Evolutionary conservation across 2,329 filamentous ascomycete species (phyloP), one percentile per base, ranked within the genome.

Genomic region (Dactylellina parvicollis): DNA sequence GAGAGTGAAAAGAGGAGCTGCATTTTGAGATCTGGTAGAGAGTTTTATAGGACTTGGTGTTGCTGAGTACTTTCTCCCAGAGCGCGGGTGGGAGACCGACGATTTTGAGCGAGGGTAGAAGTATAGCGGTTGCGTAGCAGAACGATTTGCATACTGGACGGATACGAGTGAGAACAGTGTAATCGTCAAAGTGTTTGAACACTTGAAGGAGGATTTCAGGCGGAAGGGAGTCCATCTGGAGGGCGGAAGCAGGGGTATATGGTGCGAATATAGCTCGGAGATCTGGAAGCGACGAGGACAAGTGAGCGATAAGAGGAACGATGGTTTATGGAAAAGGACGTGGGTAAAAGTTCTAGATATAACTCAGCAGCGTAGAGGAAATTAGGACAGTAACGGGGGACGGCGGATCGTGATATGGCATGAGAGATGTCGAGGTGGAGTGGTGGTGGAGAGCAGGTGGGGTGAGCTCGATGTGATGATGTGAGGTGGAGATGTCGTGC

Each of bases 171-270:
- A 73, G 28, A 22, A 73, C 28, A 14, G 55, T 61, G 22, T 66
- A 66, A 14, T 49, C 14, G 12, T 73, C 69, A 36, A 73, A 66
- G 47, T 61, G 56, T 9, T 66, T 61, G 69, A 60, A 73, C 3
- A 65, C 40, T 16, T 73, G 60, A 3, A 73, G 60, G 30, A 73
- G 60, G 16, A 73, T 55, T 44, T 73, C 69, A 1, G 55, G 46
- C 18, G 69, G 69, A n/a, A 73, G 59, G 10, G 32, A 18, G 12
- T 73, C 54, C 28, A 73, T 59, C 4, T 20, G 44, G 54, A 30
- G 24, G 4, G 2, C 9, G n/a, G 5, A 38, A 36, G 2, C 24
- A 20, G 18, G 24, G 22, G 42, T 18, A 14, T 34, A 14, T 22
- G 30, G 9, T 26, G n/a, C 10, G 20, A n/a, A 40, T 40, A 30